A percentile compares a stretch with the other conserved stretches of the same genome.
Evolutionary conservation across 139 green algal genomes (phyloP).

Genomic region (Chara braunii): DNA sequence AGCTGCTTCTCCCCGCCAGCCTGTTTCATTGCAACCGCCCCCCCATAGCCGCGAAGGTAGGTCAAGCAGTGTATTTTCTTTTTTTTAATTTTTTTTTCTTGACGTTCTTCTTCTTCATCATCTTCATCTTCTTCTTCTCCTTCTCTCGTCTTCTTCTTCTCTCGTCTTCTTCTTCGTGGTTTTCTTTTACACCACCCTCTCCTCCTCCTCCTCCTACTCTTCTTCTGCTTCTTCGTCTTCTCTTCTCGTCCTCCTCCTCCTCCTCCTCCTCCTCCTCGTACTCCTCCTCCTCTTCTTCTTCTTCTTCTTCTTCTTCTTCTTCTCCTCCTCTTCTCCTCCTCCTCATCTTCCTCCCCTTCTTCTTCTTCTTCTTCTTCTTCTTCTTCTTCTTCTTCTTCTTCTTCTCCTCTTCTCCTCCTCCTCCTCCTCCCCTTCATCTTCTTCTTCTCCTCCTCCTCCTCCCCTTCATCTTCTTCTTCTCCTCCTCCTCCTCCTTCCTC

Average conservation of each 20-base stretch:
- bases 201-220: not conserved
- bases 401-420: not conserved
- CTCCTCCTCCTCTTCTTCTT: slow-evolving; percentile 3
- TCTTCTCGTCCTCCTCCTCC: not conserved
- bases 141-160: too few relatives aligned
- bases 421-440: not conserved
- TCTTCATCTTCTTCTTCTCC: too few relatives aligned
- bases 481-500: slow-evolving; percentile 1
- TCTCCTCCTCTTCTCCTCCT: not conserved
- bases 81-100: too few relatives aligned
- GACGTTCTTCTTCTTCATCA: too few relatives aligned
- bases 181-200: too few relatives aligned
- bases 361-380: not conserved
- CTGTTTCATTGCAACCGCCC: too few relatives aligned
- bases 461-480: not conserved
- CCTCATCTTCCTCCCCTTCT: not conserved
- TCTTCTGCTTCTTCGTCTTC: not conserved
- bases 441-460: slow-evolving; percentile 3
- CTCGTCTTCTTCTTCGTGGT: too few relatives aligned
- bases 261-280: not conserved
- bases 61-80: too few relatives aligned
- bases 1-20: too few relatives aligned
- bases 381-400: not conserved
- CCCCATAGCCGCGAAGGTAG: too few relatives aligned
- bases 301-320: slow-evolving; percentile 4